A percentile compares a stretch with the other conserved stretches of the same genome.
Evolutionary conservation across 305 asterid genomes (phyloP).

Genomic region (Fraxinus angustifolia): DNA sequence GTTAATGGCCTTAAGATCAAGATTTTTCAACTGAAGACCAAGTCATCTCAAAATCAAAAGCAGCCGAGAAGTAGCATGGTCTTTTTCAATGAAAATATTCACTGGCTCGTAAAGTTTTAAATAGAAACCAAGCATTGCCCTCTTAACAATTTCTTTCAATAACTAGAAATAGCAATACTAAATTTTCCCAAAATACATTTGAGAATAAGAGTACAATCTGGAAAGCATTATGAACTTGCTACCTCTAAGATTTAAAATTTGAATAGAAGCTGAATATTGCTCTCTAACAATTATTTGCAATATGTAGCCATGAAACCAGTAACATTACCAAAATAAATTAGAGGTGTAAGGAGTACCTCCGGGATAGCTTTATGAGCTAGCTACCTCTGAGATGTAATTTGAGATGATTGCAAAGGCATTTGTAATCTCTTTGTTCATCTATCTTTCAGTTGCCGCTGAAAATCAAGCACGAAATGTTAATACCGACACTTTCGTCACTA

Average conservation of each 20-base stretch:
- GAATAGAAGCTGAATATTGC: neutral
- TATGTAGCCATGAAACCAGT: neutral
- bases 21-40: neutral
- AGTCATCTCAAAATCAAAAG: neutral
- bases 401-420: conserved; percentile 15
- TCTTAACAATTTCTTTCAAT: neutral
- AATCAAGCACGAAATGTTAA: conserved; percentile 13
- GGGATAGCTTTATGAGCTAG: neutral
- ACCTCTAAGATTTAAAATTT: neutral
- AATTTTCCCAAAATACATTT: neutral
- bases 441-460: conserved; percentile 75
- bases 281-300: neutral
- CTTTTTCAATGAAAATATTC: neutral
- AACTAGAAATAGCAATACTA: neutral
- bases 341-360: neutral
- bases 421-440: conserved; percentile 41
- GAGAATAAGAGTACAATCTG: neutral
- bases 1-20: neutral
- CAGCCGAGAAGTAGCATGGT: neutral
- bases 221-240: conserved; percentile 9
- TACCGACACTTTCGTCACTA: neutral
- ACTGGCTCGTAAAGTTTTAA: neutral
- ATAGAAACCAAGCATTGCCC: neutral
- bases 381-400: conserved; percentile 11
- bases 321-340: neutral